Base-by-base conservation (phyloP, 163 green algal genomes). In the Chloromonas sp. region DNA sequence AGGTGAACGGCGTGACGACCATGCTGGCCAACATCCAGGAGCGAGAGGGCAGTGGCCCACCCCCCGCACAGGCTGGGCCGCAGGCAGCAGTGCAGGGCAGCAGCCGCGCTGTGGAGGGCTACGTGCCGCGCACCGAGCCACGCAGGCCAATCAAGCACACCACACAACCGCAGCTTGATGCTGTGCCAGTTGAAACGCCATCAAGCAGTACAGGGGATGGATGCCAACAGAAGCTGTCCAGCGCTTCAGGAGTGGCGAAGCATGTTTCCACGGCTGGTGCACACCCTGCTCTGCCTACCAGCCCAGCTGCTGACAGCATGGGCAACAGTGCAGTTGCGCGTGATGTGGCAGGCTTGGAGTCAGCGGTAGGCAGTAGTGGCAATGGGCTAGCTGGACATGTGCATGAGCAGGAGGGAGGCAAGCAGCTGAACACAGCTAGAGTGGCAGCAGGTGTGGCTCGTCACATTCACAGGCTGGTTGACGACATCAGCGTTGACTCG, bases 21-120 rank as follows among this genome's bases (percentile, higher is more conserved):
- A 92, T 92, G 86, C 74, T 87, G 79, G 82, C 84, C 0, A 79
- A 89, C 14, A 77, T 92, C 60, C 79, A 86, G 87, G 90, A 93
- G 82, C 66, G 66, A 11, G 66, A 11, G 5, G 11, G 66, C 66
- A 5, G 5, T 74, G 66, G 5, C 66, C 66, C 66, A 62, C 83
- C 86, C 0, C 85, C 81, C 14, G 83, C 86, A 60, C 85, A 87
- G 1, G 85, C 58, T 2, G 8, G 15, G 2, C 71, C 84, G 74
- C 81, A 84, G 2, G 11, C 66, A 15, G 66, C 5, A 15, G 66
- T 11, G 5, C 11, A 5, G 66, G 5, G 5, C 5, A 11, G 66
- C 5, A 74, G 66, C 66, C 5, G 66, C 5, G 84, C 86, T n/a
- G 89, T 93, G 58, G 90, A 93, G 78, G 90, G 90, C 1, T 93